Percentiles rank a stretch among this genome's conserved stretches.
phyloP scores from a whole-genome alignment of 371 early-diverging fungal species.

The Apophysomyces sp. region DNA sequence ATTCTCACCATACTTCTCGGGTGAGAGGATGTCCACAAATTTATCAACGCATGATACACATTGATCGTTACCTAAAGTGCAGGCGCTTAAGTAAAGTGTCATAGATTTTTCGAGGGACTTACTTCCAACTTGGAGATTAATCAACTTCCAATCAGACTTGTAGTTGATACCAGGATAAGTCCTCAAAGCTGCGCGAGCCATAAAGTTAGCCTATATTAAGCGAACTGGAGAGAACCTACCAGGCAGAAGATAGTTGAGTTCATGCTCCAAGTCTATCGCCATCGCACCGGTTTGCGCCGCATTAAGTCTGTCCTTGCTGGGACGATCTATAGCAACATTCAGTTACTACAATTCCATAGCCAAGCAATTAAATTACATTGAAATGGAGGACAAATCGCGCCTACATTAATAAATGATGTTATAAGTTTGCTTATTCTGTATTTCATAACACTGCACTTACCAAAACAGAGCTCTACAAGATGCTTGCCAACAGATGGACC shows the following conservation, averaged over 20 bases:
- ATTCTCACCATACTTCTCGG: conserved; percentile 21
- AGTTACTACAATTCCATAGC: background rate
- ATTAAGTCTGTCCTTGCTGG: conserved; percentile 17
- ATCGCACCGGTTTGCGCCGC: conserved; percentile 25
- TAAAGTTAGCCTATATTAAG: background rate
- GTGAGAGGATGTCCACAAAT: conserved; percentile 5
- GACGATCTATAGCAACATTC: conserved; percentile 7
- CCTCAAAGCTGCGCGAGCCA: background rate
- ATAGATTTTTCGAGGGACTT: background rate
- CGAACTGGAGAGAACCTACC: background rate
- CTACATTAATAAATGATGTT: background rate
- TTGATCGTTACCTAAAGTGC: conserved; percentile 19
- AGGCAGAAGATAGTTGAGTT: conserved; percentile 20
- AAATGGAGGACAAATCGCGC: background rate
- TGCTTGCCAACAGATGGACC: conserved; percentile 23
- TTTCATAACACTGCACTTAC: background rate
- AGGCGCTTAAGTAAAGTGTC: background rate
- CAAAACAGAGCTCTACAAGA: conserved; percentile 17
- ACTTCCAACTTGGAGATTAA: conserved; percentile 17
- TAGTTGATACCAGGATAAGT: conserved; percentile 9
- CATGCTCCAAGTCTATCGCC: conserved; percentile 16
- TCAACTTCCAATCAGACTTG: conserved; percentile 13
- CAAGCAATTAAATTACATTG: background rate
- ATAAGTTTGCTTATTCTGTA: background rate
- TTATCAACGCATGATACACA: conserved; percentile 13